phyloP scores from a whole-genome alignment of 2,329 filamentous ascomycete species.

The Magnaporthiopsis incrustans region DNA sequence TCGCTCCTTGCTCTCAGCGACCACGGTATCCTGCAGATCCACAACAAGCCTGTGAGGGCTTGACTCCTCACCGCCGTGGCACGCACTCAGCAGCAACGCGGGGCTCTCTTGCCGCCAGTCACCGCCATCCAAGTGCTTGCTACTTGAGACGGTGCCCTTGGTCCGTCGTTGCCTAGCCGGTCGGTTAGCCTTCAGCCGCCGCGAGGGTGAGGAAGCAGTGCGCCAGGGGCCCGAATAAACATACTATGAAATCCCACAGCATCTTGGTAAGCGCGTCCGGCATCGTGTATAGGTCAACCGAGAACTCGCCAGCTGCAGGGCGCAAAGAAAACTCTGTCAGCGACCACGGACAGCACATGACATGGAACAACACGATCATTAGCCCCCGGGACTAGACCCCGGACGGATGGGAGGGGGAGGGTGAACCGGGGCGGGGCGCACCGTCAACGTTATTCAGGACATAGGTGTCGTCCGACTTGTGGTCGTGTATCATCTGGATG shows the following conservation, averaged over 20 bases:
- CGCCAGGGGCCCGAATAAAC: constrained; percentile 14
- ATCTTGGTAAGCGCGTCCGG: constrained; percentile 83
- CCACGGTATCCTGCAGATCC: background rate
- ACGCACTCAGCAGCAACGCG: background rate
- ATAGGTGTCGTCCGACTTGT: constrained; percentile 89
- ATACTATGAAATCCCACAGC: constrained; percentile 80
- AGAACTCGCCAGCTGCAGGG: constrained; percentile 78
- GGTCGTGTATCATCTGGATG: constrained; percentile 96
- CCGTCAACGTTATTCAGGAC: constrained; percentile 95
- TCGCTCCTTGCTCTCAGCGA: background rate
- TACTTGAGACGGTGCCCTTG: constrained; percentile 9
- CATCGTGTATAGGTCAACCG: constrained; percentile 96
- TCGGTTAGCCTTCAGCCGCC: background rate
- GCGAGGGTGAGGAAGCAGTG: too few species aligned
- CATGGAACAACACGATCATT: constrained; percentile 15
- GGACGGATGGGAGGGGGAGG: constrained; percentile 7
- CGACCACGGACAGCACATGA: constrained; percentile 7
- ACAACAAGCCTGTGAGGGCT: background rate
- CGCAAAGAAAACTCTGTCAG: constrained; percentile 22
- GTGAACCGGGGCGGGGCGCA: constrained; percentile 35
- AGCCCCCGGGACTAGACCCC: background rate
- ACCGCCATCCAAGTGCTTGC: background rate
- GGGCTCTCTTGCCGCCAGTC: background rate
- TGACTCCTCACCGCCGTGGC: background rate
- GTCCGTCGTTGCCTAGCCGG: constrained; percentile 5